phyloP scores from a whole-genome alignment of 768 basidiomycete species.

The Fistulinella prunicolor region DNA sequence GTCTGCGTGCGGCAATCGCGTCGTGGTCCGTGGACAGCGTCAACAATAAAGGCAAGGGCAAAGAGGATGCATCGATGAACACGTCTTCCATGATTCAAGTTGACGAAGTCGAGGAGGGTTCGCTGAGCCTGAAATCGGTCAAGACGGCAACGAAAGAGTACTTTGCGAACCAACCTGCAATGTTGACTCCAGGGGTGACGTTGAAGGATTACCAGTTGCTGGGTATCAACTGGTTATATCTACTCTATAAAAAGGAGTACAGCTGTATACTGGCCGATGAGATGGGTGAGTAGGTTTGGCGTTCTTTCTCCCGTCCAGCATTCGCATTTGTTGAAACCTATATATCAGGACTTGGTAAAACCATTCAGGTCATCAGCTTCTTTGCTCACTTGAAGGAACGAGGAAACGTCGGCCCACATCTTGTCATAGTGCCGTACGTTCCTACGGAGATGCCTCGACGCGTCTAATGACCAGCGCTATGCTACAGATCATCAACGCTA shows the following conservation, averaged over 20 bases:
- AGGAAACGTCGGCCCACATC: constrained; percentile 79
- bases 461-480: constrained; percentile 6
- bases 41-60: constrained; percentile 38
- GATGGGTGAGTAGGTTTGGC: constrained; percentile 69
- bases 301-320: not conserved
- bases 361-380: constrained; percentile 97
- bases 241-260: constrained; percentile 74
- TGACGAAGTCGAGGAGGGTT: constrained; percentile 56
- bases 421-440: constrained; percentile 92
- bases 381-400: constrained; percentile 83
- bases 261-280: constrained; percentile 98
- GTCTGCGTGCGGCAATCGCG: constrained; percentile 69
- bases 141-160: constrained; percentile 54
- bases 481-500: constrained; percentile 80
- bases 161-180: constrained; percentile 69
- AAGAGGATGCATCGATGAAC: constrained; percentile 28
- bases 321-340: not conserved
- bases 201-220: constrained; percentile 97
- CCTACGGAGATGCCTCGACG: not conserved
- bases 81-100: constrained; percentile 17
- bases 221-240: constrained; percentile 96
- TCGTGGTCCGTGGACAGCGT: constrained; percentile 58
- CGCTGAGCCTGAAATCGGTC: constrained; percentile 54
- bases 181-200: constrained; percentile 61
- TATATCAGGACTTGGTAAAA: constrained; percentile 87